These are phyloP conservation scores for Crithidia acanthocephali DNA, from an alignment of 208 protist species.

Conservation along the genomic window DNA sequence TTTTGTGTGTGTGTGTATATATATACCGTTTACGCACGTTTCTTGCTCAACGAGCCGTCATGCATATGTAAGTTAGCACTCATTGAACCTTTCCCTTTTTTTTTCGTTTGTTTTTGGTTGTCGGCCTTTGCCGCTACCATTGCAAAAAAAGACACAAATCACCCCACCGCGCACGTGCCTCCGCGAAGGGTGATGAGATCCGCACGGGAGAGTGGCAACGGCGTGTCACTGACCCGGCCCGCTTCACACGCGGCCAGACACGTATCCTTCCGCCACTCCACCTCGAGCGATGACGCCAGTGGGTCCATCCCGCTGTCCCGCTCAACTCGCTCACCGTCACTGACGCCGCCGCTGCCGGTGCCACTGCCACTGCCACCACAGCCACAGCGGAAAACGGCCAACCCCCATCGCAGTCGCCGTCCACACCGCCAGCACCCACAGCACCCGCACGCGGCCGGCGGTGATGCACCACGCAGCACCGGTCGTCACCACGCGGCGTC, in stretches of 20 bases:
- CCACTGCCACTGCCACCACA: not conserved
- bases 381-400: not conserved
- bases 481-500: conserved; percentile 11
- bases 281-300: conserved; percentile 1
- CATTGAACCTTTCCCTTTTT: too few relatives aligned
- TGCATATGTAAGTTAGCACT: too few relatives aligned
- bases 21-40: too few relatives aligned
- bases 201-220: not conserved
- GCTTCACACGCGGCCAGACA: not conserved
- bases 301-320: not conserved
- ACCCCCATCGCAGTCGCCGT: not conserved
- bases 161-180: too few relatives aligned
- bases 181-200: conserved; percentile 11
- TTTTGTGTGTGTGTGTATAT: too few relatives aligned
- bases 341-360: not conserved
- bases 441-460: not conserved
- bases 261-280: conserved; percentile 2
- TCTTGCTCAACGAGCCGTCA: too few relatives aligned
- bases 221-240: not conserved
- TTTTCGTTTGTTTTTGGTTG: too few relatives aligned
- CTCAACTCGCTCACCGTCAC: not conserved
- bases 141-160: too few relatives aligned
- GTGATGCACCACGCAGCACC: conserved; percentile 3
- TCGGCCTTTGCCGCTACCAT: too few relatives aligned
- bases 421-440: not conserved